These are phyloP conservation scores for Paramecium sonneborni DNA, from an alignment of 73 alveolate genomes.

Conservation along the genomic window DNA sequence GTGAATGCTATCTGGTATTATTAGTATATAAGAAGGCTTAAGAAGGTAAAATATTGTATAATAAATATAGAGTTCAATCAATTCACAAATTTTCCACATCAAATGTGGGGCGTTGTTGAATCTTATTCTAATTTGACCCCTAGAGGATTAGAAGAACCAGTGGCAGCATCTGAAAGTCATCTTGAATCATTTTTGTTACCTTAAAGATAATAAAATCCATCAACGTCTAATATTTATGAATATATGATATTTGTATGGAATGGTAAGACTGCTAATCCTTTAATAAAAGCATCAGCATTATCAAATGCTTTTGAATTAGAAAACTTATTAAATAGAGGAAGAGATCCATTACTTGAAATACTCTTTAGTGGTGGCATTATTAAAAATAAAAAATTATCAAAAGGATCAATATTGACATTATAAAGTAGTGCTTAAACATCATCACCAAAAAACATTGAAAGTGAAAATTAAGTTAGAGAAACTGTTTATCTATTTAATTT, in stretches of 20 bases:
- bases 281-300: slow-evolving; percentile 88
- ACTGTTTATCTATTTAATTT: slow-evolving; percentile 89
- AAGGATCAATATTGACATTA: slow-evolving; percentile 75
- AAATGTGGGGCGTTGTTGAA: slow-evolving; percentile 93
- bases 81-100: slow-evolving; percentile 74
- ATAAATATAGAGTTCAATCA: slow-evolving; percentile 62
- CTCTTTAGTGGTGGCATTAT: slow-evolving; percentile 92
- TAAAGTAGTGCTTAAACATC: slow-evolving; percentile 46
- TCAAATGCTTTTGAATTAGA: slow-evolving; percentile 94
- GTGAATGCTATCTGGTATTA: slow-evolving; percentile 81
- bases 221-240: slow-evolving; percentile 77
- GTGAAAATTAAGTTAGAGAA: slow-evolving; percentile 67
- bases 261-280: slow-evolving; percentile 92
- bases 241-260: slow-evolving; percentile 98
- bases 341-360: slow-evolving; percentile 73
- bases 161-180: slow-evolving; percentile 75
- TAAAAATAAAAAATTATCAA: slow-evolving; percentile 80
- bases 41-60: slow-evolving; percentile 55
- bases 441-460: neutral
- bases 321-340: slow-evolving; percentile 70
- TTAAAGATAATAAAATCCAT: slow-evolving; percentile 65
- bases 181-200: slow-evolving; percentile 36
- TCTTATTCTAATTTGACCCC: slow-evolving; percentile 95
- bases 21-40: slow-evolving; percentile 75
- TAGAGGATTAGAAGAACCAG: slow-evolving; percentile 89